phyloP scores from a whole-genome alignment of 2,329 filamentous ascomycete species.

The Incumbomyces delicatus region DNA sequence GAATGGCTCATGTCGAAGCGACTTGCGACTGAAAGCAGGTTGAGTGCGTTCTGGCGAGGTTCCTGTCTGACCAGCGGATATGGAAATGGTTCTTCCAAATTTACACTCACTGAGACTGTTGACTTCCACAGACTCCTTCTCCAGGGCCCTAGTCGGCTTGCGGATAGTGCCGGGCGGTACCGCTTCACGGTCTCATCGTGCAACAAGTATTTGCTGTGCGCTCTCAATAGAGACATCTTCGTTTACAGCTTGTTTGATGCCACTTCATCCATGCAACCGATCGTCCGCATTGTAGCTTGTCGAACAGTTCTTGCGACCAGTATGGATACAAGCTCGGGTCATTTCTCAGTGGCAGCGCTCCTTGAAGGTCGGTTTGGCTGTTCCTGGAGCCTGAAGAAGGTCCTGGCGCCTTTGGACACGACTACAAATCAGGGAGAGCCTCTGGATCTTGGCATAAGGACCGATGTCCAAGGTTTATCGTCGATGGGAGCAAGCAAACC shows the following conservation, averaged over 20 bases:
- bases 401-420: conserved; percentile 16
- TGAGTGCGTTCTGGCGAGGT: conserved; percentile 33
- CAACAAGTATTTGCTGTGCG: conserved; percentile 48
- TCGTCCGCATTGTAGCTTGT: conserved; percentile 49
- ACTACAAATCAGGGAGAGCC: conserved; percentile 13
- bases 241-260: conserved; percentile 40
- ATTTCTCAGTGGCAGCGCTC: conserved; percentile 48
- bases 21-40: conserved; percentile 41
- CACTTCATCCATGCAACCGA: conserved; percentile 30
- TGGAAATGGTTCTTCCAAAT: conserved; percentile 9
- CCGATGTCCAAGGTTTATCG: conserved; percentile 9
- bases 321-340: conserved; percentile 51
- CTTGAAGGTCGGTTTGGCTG: conserved; percentile 52
- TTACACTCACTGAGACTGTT: conserved; percentile 10
- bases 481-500: background rate
- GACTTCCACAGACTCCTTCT: conserved; percentile 18
- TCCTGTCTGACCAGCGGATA: conserved; percentile 18
- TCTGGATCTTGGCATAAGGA: conserved; percentile 14
- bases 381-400: conserved; percentile 40
- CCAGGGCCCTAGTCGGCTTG: conserved; percentile 12
- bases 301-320: conserved; percentile 48
- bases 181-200: conserved; percentile 49
- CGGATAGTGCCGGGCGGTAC: conserved; percentile 16
- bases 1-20: conserved; percentile 37
- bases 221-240: conserved; percentile 45